Base-by-base conservation (phyloP, 352 stramenopile species). In the Globisporangium paroecandrum region DNA sequence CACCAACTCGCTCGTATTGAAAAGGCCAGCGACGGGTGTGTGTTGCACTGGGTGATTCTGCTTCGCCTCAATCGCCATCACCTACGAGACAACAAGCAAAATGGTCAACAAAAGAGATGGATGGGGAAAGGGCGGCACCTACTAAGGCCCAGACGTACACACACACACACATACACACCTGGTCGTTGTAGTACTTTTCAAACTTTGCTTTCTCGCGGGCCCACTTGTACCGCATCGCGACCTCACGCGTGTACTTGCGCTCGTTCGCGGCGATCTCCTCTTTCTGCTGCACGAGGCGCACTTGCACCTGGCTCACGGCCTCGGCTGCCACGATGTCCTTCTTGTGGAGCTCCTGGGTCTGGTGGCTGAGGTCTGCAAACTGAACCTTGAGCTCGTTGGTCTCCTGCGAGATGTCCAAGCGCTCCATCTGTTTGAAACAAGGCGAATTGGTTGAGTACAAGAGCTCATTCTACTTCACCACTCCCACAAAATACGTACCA, bases 181-280 rank as follows among this genome's bases (percentile, higher is more conserved):
- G 87, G 58, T 91, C 79, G 58, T 88, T 86, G 71, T 93, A 95
- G 69, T 93, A 94, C 57, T 83, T 89, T 38, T 95, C 83, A 53
- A 95, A 95, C 60, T 95, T 94, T 58, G 82, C 75, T 63, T 92
- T 93, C 65, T 95, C 87, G 0, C 82, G 68, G 1, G 79, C 76
- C 87, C 87, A 95, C 55, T 93, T 92, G 10, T 91, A 77, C 4
- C 87, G 75, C 68, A 93, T 77, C 24, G 77, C 74, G 0, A 94
- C 75, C 62, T 95, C 87, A 12, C 80, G 76, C 46, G 82, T 76
- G 59, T 89, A 93, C 34, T 87, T 84, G 59, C 83, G 81, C 47
- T 81, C 64, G 41, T 82, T 89, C 9, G 71, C 53, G 1, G 75
- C 78, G 67, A 95, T 95, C 4, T 91, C 82, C 4, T 67, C 82